Conservation (phyloP, 768 basidiomycete genomes). For the Mrakia hoshinonis region DNA sequence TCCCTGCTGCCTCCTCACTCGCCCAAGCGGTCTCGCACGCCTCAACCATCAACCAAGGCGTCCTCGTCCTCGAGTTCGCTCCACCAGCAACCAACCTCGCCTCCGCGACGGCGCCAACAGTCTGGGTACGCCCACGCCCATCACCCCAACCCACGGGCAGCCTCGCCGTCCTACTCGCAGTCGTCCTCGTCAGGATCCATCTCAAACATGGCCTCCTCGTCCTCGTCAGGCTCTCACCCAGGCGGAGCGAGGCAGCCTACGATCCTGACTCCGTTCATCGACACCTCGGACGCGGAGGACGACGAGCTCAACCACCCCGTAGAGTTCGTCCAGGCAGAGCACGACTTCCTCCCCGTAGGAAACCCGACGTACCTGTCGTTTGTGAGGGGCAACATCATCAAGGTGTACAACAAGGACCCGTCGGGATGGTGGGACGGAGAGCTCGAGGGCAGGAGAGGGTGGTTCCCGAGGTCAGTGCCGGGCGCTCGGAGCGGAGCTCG, state of each 20-base stretch:
- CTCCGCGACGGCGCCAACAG: not conserved
- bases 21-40: slow-evolving; percentile 5
- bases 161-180: not conserved
- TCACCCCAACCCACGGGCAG: not conserved
- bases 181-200: not conserved
- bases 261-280: slow-evolving; percentile 9
- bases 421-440: slow-evolving; percentile 99
- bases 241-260: not conserved
- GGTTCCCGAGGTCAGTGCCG: slow-evolving; percentile 71
- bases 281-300: not conserved
- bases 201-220: not conserved
- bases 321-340: slow-evolving; percentile 82
- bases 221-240: not conserved
- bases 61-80: not conserved
- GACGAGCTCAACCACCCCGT: slow-evolving; percentile 6
- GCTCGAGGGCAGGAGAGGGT: slow-evolving; percentile 67
- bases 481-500: not conserved
- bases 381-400: slow-evolving; percentile 79
- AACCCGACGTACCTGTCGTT: slow-evolving; percentile 78
- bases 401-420: slow-evolving; percentile 73
- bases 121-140: not conserved
- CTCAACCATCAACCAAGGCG: too few relatives aligned
- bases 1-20: not conserved
- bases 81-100: not conserved
- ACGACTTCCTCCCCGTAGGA: slow-evolving; percentile 71